Evolutionary conservation across 1,284 basidiomycete species (phyloP).

Genomic region (Trichosporon inkin): DNA sequence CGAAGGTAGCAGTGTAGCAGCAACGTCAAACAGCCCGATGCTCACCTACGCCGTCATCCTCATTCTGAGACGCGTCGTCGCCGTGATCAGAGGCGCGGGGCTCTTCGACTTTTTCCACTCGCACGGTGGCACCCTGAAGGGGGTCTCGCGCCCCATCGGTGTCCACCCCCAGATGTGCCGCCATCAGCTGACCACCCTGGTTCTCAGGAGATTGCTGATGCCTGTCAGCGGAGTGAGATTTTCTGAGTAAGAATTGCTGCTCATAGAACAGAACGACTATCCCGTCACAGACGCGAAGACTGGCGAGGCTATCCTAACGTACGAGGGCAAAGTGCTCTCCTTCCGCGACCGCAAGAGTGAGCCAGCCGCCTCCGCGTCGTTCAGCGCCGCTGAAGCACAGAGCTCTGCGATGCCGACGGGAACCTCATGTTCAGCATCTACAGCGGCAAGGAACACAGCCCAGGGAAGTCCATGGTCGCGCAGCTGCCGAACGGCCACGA

Average conservation of each 20-base stretch:
- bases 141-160: conserved; percentile 9
- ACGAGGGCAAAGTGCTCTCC: conserved; percentile 7
- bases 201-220: conserved; percentile 35
- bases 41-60: too few species aligned
- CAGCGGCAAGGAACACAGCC: conserved; percentile 8
- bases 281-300: background rate
- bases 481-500: conserved; percentile 5
- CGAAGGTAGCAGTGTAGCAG: too few species aligned
- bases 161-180: conserved; percentile 12
- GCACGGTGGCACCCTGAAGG: conserved; percentile 3
- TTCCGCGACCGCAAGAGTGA: conserved; percentile 20
- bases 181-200: conserved; percentile 3
- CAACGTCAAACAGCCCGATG: background rate
- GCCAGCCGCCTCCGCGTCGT: background rate
- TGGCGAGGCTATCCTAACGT: conserved; percentile 7
- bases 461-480: conserved; percentile 15
- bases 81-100: conserved; percentile 4
- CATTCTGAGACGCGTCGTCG: too few species aligned
- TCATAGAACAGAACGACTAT: conserved; percentile 13
- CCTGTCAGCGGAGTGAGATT: conserved; percentile 12
- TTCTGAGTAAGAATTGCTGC: background rate
- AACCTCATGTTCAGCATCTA: conserved; percentile 17
- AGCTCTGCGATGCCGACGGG: conserved; percentile 14
- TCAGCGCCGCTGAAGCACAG: background rate
- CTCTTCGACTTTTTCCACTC: conserved; percentile 11